These are phyloP conservation scores for Phlyctochytrium bullatum DNA, from an alignment of 192 early-diverging fungal species.

Conservation along the genomic window DNA sequence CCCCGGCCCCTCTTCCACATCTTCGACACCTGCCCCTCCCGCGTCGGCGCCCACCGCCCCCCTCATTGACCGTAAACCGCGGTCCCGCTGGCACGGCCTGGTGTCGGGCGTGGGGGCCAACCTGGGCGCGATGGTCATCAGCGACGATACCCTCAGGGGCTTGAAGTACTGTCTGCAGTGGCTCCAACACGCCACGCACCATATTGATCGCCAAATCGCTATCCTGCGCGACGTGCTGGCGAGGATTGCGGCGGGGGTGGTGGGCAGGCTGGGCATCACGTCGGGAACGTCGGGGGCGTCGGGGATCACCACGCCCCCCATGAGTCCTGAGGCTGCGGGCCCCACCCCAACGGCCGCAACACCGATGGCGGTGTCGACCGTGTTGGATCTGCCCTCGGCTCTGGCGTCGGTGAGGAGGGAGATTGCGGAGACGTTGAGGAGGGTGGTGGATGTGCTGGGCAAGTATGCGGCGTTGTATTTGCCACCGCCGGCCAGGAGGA, in stretches of 20 bases:
- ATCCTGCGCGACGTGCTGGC: slow-evolving; percentile 29
- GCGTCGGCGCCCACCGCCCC: slow-evolving; percentile 30
- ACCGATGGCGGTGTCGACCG: neutral
- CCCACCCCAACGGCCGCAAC: neutral
- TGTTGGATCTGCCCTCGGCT: neutral
- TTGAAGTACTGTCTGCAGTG: slow-evolving; percentile 87
- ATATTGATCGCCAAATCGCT: slow-evolving; percentile 40
- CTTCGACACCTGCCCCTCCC: slow-evolving; percentile 2
- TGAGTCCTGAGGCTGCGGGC: neutral
- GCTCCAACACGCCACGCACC: slow-evolving; percentile 74
- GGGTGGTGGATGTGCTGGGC: slow-evolving; percentile 83
- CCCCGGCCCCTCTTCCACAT: neutral
- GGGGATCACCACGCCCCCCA: no score
- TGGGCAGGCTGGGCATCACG: neutral
- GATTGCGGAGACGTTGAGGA: slow-evolving; percentile 76
- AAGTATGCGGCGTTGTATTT: slow-evolving; percentile 82
- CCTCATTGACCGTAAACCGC: slow-evolving; percentile 38
- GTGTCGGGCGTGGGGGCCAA: slow-evolving; percentile 64
- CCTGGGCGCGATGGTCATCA: slow-evolving; percentile 73
- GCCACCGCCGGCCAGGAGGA: slow-evolving; percentile 74
- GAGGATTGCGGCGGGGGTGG: slow-evolving; percentile 8
- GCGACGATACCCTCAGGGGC: slow-evolving; percentile 84
- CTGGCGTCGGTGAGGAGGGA: slow-evolving; percentile 43
- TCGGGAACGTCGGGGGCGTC: no score
- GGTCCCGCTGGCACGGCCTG: slow-evolving; percentile 58